Percentiles rank a stretch among this genome's conserved stretches.
Conservation (phyloP, 2,329 filamentous ascomycete species). For the Stagonosporopsis vannaccii region DNA sequence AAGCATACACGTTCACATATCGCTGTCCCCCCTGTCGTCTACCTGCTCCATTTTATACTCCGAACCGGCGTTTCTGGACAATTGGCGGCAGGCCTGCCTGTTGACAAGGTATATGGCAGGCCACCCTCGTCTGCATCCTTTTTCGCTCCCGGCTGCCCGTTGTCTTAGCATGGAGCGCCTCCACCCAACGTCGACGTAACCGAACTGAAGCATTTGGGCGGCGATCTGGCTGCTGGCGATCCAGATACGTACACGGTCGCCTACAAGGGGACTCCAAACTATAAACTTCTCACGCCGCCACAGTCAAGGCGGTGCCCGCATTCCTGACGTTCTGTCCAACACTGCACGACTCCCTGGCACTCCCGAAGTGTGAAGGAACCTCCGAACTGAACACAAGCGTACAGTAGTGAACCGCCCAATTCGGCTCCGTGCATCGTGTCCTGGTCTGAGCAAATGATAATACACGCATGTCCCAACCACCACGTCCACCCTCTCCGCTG, state of each 20-base stretch:
- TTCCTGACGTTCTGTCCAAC: slow-evolving; percentile 51
- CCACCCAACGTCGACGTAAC: slow-evolving; percentile 47
- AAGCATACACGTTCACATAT: slow-evolving; percentile 40
- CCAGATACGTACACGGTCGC: slow-evolving; percentile 47
- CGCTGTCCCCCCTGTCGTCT: slow-evolving; percentile 21
- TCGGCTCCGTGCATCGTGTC: slow-evolving; percentile 52
- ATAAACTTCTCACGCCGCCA: slow-evolving; percentile 51
- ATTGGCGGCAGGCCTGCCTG: slow-evolving; percentile 45
- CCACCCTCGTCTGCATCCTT: slow-evolving; percentile 37
- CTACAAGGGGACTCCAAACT: slow-evolving; percentile 42
- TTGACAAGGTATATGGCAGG: slow-evolving; percentile 35
- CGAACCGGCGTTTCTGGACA: slow-evolving; percentile 36
- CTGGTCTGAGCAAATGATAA: slow-evolving; percentile 52
- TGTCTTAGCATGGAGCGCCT: slow-evolving; percentile 45
- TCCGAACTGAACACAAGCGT: slow-evolving; percentile 44
- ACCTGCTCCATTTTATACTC: slow-evolving; percentile 39
- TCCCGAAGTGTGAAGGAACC: slow-evolving; percentile 44
- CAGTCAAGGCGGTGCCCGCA: slow-evolving; percentile 48
- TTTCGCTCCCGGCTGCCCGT: slow-evolving; percentile 40
- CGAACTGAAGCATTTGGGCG: slow-evolving; percentile 42
- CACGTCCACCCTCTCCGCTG: slow-evolving; percentile 49
- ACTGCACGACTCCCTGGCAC: slow-evolving; percentile 48
- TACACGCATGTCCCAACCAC: slow-evolving; percentile 54
- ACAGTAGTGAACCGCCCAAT: slow-evolving; percentile 44
- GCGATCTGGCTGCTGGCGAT: slow-evolving; percentile 50